Base-by-base conservation (phyloP, 495 filamentous ascomycete species). In the Geopyxis carbonaria region DNA sequence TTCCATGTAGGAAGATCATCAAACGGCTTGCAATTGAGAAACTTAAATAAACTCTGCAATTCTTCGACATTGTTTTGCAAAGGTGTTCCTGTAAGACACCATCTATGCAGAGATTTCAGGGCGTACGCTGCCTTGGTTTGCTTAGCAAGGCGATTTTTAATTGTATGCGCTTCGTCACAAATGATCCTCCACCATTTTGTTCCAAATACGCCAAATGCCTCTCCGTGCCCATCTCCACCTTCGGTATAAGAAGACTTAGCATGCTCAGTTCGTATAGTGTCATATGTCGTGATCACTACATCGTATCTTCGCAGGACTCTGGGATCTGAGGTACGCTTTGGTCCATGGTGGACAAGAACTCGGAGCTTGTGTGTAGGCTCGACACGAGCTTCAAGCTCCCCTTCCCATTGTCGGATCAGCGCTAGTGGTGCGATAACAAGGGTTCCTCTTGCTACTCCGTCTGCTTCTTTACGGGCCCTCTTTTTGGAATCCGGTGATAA, bases 1-100 rank as follows among this genome's bases (percentile, higher is more conserved):
- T 83, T 82, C 85, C 86, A 97, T 32, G 75, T 66, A 5, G 67
- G 63, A 9, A 93, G 61, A 36, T 93, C 73, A 53, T 83, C 71
- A 54, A 80, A 95, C 1, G 89, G 91, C 44, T 77, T 75, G 56
- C 95, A 91, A n/a, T 82, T 70, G 6, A 97, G 64, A 53, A 97
- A 97, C 31, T 76, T 78, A 49, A 97, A 83, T 40, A 97, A 57
- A 48, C 80, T 89, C 45, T 95, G 87, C 31, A 97, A 60, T 59
- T 97, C 89, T 43, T 94, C 89, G n/a, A 97, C 68, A 44, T 93
- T 94, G 54, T 97, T 97, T 51, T 97, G 89, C 72, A 97, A 76
- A 0, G 89, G 89, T 4, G 89, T 97, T 43, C 89, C 89, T 2
- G 83, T 91, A 38, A 97, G 64, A 53, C 89, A 94, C 89, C 89